phyloP scores from a whole-genome alignment of 2,329 filamentous ascomycete genomes.

The Spiromastix sp. region DNA sequence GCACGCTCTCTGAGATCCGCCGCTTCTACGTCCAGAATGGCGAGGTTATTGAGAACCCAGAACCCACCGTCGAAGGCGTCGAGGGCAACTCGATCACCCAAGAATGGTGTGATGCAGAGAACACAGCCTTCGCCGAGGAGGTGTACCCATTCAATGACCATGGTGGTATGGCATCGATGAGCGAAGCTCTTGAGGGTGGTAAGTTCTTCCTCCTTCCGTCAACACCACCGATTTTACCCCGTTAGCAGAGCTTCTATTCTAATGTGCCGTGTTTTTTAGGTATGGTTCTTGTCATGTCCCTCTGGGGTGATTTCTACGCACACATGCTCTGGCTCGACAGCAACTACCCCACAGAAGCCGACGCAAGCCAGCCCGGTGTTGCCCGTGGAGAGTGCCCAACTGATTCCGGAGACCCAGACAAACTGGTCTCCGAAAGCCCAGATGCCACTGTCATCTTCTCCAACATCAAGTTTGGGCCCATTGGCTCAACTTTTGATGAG shows the following conservation, averaged over 20 bases:
- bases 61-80: conserved; percentile 32
- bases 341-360: conserved; percentile 40
- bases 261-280: no score
- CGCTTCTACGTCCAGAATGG: conserved; percentile 52
- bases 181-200: conserved; percentile 37
- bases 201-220: no score
- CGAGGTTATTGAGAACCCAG: conserved; percentile 44
- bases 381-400: conserved; percentile 41
- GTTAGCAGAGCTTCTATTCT: no score
- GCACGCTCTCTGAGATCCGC: conserved; percentile 41
- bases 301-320: conserved; percentile 50
- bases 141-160: conserved; percentile 34
- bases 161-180: conserved; percentile 45
- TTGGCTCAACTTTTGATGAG: conserved; percentile 35
- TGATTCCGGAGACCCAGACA: conserved; percentile 38
- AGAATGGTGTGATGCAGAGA: conserved; percentile 42
- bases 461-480: conserved; percentile 44
- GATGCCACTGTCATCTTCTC: conserved; percentile 41
- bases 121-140: conserved; percentile 34
- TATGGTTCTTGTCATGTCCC: conserved; percentile 48
- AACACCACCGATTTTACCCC: no score
- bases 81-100: conserved; percentile 42
- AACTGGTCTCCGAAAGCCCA: conserved; percentile 35
- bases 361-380: conserved; percentile 32
- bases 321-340: conserved; percentile 63